A percentile compares a stretch with the other conserved stretches of the same genome.
Conservation (phyloP, 352 stramenopile species). For the Pseudoperonospora humuli region DNA sequence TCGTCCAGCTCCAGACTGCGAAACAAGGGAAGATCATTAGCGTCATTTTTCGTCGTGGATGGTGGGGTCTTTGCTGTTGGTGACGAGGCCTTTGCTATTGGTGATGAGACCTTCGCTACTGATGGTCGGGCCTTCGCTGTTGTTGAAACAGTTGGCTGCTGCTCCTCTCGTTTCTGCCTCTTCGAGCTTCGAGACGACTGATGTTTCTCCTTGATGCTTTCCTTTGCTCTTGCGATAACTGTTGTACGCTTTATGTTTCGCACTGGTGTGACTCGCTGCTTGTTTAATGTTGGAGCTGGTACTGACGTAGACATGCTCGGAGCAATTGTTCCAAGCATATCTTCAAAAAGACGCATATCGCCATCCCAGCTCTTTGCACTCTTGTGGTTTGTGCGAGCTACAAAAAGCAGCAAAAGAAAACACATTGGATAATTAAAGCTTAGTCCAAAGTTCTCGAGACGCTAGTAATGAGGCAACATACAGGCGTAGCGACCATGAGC, state of each 20-base stretch:
- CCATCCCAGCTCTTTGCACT: constrained; percentile 45
- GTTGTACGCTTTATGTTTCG: constrained; percentile 19
- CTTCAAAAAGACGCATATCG: constrained; percentile 45
- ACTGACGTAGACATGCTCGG: constrained; percentile 10
- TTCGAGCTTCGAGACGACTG: constrained; percentile 9
- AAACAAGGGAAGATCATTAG: constrained; percentile 20
- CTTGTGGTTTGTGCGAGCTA: constrained; percentile 19
- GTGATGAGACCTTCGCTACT: too few species aligned
- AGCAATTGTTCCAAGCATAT: constrained; percentile 30
- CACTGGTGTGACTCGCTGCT: neutral
- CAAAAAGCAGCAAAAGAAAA: constrained; percentile 3
- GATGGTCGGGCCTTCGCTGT: constrained; percentile 7
- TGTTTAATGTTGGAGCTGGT: constrained; percentile 5
- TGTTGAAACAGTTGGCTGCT: neutral
- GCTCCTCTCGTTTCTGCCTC: constrained; percentile 17
- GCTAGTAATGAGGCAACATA: constrained; percentile 19
- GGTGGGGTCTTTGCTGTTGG: too few species aligned
- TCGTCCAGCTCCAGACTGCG: constrained; percentile 28
- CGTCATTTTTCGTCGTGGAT: constrained; percentile 18
- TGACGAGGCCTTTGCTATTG: too few species aligned
- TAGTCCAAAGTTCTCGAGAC: neutral
- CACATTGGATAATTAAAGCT: neutral
- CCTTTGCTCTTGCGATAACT: neutral
- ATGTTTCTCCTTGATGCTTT: constrained; percentile 3
- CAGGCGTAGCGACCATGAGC: constrained; percentile 43